Evolutionary conservation across 75 land plant species (phyloP), one percentile per base, ranked within the genome.

Genomic region (Larix kaempferi): DNA sequence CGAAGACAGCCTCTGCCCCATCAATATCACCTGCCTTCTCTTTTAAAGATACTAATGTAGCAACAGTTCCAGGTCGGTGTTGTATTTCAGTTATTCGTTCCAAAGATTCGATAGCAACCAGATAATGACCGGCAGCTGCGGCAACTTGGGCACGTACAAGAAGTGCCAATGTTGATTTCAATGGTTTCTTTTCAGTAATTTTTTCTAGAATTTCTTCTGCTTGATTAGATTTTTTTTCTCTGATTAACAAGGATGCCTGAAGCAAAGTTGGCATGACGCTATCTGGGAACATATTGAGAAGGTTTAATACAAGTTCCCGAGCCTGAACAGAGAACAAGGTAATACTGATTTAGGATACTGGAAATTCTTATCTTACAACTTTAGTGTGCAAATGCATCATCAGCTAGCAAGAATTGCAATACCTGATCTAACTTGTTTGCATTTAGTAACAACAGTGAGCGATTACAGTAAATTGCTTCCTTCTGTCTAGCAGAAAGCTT

Each of bases 401-500:
- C 16, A 78, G 55, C 59, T 37, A 72, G 35, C 16, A 54, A 54
- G 44, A 39, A 75, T 57, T 54, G 22, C 54, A 78, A 76, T 35
- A 95, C 98, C 94, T 98, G 98, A 77, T 95, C 92, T 72, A 94
- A 78, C 83, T 82, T 89, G 86, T 93, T 98, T 55, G 98, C 88
- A 78, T 87, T 93, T 56, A 98, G 89, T 55, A 98, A 92, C 29
- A 98, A 57, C 74, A 98, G 88, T 16, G 88, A 41, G 6, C 96
- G 80, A 74, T 95, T 98, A 39, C 78, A 83, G 73, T 84, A 85
- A 75, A 98, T 84, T 76, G 92, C 88, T 78, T 95, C 99, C 78
- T 84, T 98, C 72, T 95, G 98, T 57, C 89, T 87, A 58, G 78
- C 4, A 12, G 92, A 92, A 49, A 98, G 90, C 79, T 87, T 95